phyloP scores from a whole-genome alignment of 2,329 filamentous ascomycete species.

The Sarocladiaceae sp. region DNA sequence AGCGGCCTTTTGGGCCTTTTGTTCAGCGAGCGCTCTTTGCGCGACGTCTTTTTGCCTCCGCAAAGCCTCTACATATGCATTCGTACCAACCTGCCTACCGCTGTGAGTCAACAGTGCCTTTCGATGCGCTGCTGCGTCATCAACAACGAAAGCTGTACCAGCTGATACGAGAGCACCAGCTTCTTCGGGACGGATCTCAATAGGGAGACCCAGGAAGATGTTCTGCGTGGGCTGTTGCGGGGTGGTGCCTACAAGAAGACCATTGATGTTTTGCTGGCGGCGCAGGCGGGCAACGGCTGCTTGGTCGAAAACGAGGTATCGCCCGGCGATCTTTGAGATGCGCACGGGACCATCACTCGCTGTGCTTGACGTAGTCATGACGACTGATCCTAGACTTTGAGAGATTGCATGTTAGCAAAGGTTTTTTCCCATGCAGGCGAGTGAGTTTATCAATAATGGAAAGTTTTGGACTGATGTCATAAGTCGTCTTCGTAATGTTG shows the following conservation, averaged over 20 bases:
- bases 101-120: slow-evolving; percentile 47
- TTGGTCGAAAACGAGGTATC: slow-evolving; percentile 87
- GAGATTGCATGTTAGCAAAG: slow-evolving; percentile 8
- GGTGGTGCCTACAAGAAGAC: slow-evolving; percentile 79
- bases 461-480: slow-evolving; percentile 25
- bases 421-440: not conserved
- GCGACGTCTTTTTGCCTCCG: slow-evolving; percentile 37
- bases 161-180: slow-evolving; percentile 75
- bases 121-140: slow-evolving; percentile 71
- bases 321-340: slow-evolving; percentile 74
- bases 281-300: slow-evolving; percentile 75
- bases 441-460: slow-evolving; percentile 4
- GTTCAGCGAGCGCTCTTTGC: slow-evolving; percentile 34
- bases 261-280: slow-evolving; percentile 76
- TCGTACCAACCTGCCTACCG: slow-evolving; percentile 26
- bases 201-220: slow-evolving; percentile 81
- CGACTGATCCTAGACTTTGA: not conserved
- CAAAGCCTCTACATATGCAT: slow-evolving; percentile 61
- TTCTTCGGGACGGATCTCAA: slow-evolving; percentile 91
- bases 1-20: slow-evolving; percentile 30
- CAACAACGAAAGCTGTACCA: slow-evolving; percentile 72
- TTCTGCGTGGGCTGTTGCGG: slow-evolving; percentile 95
- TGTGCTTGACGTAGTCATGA: not conserved
- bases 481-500: slow-evolving; percentile 41
- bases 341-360: slow-evolving; percentile 50